phyloP scores from a whole-genome alignment of 805 yeast species.

The Starmerella floris region DNA sequence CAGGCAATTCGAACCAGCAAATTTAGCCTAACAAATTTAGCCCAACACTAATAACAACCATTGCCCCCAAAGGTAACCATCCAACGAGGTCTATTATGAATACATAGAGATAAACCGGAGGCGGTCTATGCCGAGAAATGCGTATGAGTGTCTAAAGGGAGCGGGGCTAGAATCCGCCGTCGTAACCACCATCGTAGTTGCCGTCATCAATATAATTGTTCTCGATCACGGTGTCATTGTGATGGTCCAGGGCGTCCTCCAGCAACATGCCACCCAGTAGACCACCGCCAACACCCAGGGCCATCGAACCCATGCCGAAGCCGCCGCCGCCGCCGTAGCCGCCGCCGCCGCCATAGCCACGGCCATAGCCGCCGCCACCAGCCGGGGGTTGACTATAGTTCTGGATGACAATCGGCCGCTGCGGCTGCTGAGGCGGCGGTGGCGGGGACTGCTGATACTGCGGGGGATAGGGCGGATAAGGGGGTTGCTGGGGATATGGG shows the following conservation, averaged over 20 bases:
- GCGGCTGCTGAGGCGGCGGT: constrained; percentile 22
- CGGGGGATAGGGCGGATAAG: constrained; percentile 9
- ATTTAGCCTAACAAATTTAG: too few relatives aligned
- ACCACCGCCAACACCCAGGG: constrained; percentile 25
- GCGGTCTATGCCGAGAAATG: neutral
- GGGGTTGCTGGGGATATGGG: constrained; percentile 22
- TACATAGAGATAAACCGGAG: too few relatives aligned
- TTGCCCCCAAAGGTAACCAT: too few relatives aligned
- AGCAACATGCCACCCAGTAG: constrained; percentile 25
- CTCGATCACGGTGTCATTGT: constrained; percentile 22
- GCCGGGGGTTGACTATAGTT: constrained; percentile 24
- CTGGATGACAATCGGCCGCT: constrained; percentile 19
- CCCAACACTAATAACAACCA: too few relatives aligned
- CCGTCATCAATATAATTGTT: constrained; percentile 29
- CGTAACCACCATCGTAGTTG: constrained; percentile 24
- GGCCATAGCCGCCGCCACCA: constrained; percentile 8
- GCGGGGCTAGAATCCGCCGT: constrained; percentile 11
- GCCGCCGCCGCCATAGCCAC: constrained; percentile 9
- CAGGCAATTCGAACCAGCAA: too few relatives aligned
- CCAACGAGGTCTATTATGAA: too few relatives aligned
- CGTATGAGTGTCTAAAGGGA: neutral
- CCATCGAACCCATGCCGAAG: constrained; percentile 38
- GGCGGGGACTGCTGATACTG: constrained; percentile 17
- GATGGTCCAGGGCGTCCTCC: constrained; percentile 17
- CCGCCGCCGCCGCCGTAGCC: constrained; percentile 26